phyloP scores from a whole-genome alignment of 75 land plant species.

The Selaginella tamariscina region DNA sequence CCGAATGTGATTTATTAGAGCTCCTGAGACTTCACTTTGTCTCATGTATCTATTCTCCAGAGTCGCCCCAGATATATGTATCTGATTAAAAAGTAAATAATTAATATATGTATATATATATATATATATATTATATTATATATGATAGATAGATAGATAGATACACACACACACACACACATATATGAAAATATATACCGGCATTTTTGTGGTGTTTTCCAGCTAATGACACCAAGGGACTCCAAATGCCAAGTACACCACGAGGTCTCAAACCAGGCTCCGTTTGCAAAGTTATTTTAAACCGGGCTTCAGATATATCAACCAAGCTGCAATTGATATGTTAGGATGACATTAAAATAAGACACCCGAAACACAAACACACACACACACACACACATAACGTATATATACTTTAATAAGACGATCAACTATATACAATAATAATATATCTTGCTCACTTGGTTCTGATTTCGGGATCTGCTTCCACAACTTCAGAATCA shows the following conservation, averaged over 20 bases:
- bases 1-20: constrained; percentile 56
- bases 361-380: no score
- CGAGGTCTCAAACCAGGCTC: constrained; percentile 81
- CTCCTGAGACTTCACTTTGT: constrained; percentile 50
- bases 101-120: not conserved
- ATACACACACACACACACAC: not conserved
- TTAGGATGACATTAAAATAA: constrained; percentile 5
- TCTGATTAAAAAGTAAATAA: constrained; percentile 32
- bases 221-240: constrained; percentile 68
- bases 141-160: not conserved
- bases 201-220: constrained; percentile 93
- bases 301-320: constrained; percentile 67
- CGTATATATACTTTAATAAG: no score
- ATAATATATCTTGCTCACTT: constrained; percentile 34
- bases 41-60: constrained; percentile 63
- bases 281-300: constrained; percentile 68
- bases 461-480: constrained; percentile 82
- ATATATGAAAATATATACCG: constrained; percentile 34
- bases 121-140: not conserved
- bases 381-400: no score
- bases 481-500: constrained; percentile 51
- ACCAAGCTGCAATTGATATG: constrained; percentile 39
- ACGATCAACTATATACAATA: no score
- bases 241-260: constrained; percentile 91
- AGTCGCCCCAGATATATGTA: constrained; percentile 63